Evolutionary conservation across 345 rosid genomes (phyloP).

Genomic region (Mercurialis annua): DNA sequence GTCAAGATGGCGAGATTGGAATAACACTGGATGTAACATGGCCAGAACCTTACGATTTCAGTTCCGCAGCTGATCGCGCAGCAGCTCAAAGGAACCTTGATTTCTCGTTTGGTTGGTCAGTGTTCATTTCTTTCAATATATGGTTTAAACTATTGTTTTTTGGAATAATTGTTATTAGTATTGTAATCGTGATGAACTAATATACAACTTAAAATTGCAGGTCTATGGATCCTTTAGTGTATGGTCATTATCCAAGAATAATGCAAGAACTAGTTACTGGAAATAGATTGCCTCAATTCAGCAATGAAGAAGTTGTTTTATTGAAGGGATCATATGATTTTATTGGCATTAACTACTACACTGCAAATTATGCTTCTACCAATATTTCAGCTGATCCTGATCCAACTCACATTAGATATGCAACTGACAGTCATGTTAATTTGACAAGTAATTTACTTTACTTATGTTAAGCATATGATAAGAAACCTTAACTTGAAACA

Average conservation of each 20-base stretch:
- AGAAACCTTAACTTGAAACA: too few relatives aligned
- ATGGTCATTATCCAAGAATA: neutral
- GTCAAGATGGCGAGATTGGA: neutral
- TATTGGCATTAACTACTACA: conserved; percentile 11
- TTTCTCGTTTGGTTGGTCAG: neutral
- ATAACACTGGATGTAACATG: neutral
- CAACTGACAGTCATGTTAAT: neutral
- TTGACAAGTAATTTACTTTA: neutral
- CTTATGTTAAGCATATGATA: too few relatives aligned
- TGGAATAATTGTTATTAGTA: too few relatives aligned
- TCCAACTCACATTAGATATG: neutral
- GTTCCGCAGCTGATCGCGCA: neutral
- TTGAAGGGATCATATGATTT: conserved; percentile 12
- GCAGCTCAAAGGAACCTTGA: neutral
- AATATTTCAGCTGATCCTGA: too few relatives aligned
- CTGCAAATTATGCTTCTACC: neutral
- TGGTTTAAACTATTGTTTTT: too few relatives aligned
- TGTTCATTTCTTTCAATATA: too few relatives aligned
- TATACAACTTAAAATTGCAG: neutral
- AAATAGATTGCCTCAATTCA: conserved; percentile 6
- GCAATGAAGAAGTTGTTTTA: neutral
- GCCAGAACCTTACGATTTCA: neutral
- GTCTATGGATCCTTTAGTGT: neutral
- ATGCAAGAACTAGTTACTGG: conserved; percentile 1
- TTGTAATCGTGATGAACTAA: too few relatives aligned